These are phyloP conservation scores for Schrenkiella parvula DNA, from an alignment of 345 rosid genomes.

Conservation along the genomic window DNA sequence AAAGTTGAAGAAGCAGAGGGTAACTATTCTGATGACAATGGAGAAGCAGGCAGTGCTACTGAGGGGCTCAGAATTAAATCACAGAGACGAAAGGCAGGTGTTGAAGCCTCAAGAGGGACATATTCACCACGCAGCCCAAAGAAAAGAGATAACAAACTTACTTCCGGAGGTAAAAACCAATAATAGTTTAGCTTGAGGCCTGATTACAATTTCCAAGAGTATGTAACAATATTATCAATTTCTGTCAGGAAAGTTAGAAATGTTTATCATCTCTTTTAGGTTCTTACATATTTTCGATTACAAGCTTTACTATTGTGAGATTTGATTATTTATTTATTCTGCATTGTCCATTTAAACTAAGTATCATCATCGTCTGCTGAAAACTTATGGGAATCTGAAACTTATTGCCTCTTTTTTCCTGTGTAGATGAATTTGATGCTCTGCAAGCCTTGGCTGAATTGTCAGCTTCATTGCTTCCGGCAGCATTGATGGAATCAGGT, in stretches of 20 bases:
- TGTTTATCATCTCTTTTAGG: not conserved
- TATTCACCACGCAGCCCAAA: constrained; percentile 37
- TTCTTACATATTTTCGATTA: not conserved
- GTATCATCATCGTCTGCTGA: not conserved
- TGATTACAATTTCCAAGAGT: not conserved
- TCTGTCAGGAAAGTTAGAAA: not conserved
- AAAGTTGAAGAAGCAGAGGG: constrained; percentile 47
- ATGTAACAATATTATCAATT: not conserved
- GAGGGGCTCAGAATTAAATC: constrained; percentile 51
- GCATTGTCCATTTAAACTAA: not conserved
- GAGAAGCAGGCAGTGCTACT: constrained; percentile 85
- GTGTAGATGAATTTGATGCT: constrained; percentile 74
- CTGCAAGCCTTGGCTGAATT: constrained; percentile 76
- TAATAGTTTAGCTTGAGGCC: not conserved
- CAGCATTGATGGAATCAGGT: constrained; percentile 68
- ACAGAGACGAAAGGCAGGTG: constrained; percentile 40
- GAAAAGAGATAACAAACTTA: constrained; percentile 56
- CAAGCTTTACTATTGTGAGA: not conserved
- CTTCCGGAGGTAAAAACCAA: constrained; percentile 55
- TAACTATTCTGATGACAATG: constrained; percentile 59
- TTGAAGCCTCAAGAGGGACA: constrained; percentile 46
- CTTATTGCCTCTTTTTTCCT: constrained; percentile 1
- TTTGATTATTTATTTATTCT: constrained; percentile 2
- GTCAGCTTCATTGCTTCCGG: constrained; percentile 53
- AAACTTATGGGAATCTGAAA: constrained; percentile 1